Conservation (phyloP, 2,329 filamentous ascomycete species). For the Colletotrichum musae region DNA sequence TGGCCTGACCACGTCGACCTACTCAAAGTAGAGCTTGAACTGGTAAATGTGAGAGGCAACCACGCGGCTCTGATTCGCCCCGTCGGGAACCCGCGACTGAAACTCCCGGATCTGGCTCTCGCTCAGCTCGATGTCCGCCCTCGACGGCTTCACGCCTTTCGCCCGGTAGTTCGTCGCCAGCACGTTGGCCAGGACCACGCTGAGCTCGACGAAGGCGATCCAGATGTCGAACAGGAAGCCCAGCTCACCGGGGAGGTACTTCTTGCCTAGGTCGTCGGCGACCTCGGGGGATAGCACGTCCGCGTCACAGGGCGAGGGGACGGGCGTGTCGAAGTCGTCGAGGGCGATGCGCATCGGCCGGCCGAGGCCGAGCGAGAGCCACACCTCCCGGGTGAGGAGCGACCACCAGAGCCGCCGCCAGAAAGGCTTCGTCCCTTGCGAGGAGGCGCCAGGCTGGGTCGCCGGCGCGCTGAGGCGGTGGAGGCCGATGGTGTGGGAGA, state of each 20-base stretch:
- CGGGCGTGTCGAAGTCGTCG: slow-evolving; percentile 29
- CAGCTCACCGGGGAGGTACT: slow-evolving; percentile 20
- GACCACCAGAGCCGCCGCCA: slow-evolving; percentile 38
- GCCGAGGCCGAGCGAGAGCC: slow-evolving; percentile 35
- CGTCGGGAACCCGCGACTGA: slow-evolving; percentile 13
- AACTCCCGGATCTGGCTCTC: slow-evolving; percentile 21
- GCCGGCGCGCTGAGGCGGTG: slow-evolving; percentile 48
- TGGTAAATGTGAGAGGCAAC: slow-evolving; percentile 33
- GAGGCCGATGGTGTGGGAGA: slow-evolving; percentile 59
- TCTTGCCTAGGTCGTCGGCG: slow-evolving; percentile 7
- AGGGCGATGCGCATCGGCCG: slow-evolving; percentile 35
- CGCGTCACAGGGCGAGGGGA: slow-evolving; percentile 24
- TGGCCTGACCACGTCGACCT: not conserved
- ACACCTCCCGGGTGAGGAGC: slow-evolving; percentile 23
- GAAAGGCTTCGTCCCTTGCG: slow-evolving; percentile 23
- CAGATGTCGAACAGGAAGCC: slow-evolving; percentile 22
- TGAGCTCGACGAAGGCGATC: slow-evolving; percentile 15
- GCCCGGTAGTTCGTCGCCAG: slow-evolving; percentile 19
- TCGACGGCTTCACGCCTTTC: slow-evolving; percentile 11
- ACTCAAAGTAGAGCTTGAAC: slow-evolving; percentile 34
- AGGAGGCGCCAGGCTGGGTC: not conserved
- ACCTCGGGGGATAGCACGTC: slow-evolving; percentile 24
- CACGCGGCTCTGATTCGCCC: slow-evolving; percentile 11
- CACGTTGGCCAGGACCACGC: slow-evolving; percentile 5
- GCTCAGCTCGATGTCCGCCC: slow-evolving; percentile 25